A percentile compares a stretch with the other conserved stretches of the same genome.
These are phyloP conservation scores for Phytophthora brassicae DNA, from an alignment of 352 stramenopile genomes.

Conservation along the genomic window DNA sequence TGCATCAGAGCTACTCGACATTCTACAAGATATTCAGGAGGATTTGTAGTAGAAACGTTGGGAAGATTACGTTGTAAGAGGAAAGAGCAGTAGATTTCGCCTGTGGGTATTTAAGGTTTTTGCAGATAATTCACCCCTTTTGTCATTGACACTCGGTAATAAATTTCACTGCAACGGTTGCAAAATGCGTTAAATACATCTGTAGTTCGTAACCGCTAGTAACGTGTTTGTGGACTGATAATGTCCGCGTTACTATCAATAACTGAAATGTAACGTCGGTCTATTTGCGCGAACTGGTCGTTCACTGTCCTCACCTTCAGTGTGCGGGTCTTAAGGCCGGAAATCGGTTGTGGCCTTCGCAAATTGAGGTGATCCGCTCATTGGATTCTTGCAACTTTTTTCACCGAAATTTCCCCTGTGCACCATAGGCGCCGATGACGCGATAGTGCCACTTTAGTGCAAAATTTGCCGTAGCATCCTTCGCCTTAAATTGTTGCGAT, in stretches of 20 bases:
- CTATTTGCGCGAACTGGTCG: background rate
- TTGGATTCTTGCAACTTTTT: background rate
- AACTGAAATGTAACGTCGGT: too few species aligned
- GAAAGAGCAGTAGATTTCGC: constrained; percentile 22
- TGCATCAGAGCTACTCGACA: constrained; percentile 38
- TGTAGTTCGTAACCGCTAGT: background rate
- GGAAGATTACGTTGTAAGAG: constrained; percentile 15
- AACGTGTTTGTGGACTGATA: too few species aligned
- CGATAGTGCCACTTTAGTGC: background rate
- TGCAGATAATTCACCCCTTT: constrained; percentile 24
- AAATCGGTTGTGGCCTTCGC: constrained; percentile 1
- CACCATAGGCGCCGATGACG: background rate
- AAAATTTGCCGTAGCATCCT: too few species aligned
- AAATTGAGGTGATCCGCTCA: constrained; percentile 1
- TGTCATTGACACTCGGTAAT: too few species aligned
- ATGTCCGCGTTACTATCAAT: too few species aligned
- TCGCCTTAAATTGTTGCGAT: too few species aligned
- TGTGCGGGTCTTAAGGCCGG: background rate
- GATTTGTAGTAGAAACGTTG: constrained; percentile 35
- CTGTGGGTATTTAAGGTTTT: constrained; percentile 38
- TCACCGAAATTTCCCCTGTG: background rate
- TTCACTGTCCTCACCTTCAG: background rate
- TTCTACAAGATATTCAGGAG: constrained; percentile 34
- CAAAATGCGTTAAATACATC: too few species aligned
- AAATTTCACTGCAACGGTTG: too few species aligned